Percentiles rank a stretch among this genome's conserved stretches.
These are phyloP conservation scores for Xylaria longipes DNA, from an alignment of 495 filamentous ascomycete genomes.

Conservation along the genomic window DNA sequence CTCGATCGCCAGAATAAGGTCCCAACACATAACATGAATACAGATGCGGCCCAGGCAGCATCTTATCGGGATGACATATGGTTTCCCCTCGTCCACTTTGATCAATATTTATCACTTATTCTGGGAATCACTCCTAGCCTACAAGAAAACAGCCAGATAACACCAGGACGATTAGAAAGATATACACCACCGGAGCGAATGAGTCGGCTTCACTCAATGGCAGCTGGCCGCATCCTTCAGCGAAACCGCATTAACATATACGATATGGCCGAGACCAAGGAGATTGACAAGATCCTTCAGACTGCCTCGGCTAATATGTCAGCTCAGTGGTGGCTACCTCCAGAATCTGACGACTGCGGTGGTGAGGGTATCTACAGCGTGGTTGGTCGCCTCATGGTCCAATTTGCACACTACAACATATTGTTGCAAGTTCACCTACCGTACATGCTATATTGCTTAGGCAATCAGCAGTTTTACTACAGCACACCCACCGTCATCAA, in stretches of 20 bases:
- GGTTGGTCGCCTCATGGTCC: conserved; percentile 35
- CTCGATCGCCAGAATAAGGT: conserved; percentile 30
- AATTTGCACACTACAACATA: conserved; percentile 44
- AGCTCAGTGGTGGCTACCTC: conserved; percentile 43
- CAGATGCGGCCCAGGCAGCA: conserved; percentile 21
- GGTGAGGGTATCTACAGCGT: conserved; percentile 28
- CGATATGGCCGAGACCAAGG: conserved; percentile 30
- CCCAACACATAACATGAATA: conserved; percentile 28
- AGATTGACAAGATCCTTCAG: conserved; percentile 42
- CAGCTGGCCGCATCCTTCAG: conserved; percentile 35
- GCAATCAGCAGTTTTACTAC: conserved; percentile 38
- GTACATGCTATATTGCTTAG: conserved; percentile 38
- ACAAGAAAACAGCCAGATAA: conserved; percentile 31
- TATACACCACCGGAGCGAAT: conserved; percentile 38
- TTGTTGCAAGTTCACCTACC: conserved; percentile 46
- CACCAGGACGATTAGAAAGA: conserved; percentile 27
- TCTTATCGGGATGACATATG: conserved; percentile 31
- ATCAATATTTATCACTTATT: conserved; percentile 44
- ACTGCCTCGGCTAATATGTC: conserved; percentile 41
- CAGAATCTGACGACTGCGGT: conserved; percentile 11
- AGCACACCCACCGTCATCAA: conserved; percentile 45
- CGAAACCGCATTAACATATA: conserved; percentile 34
- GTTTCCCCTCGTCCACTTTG: conserved; percentile 42
- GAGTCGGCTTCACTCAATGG: conserved; percentile 39
- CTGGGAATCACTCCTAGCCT: conserved; percentile 43